These are phyloP conservation scores for Linnemannia schmuckeri DNA, from an alignment of 192 early-diverging fungal species.

Conservation along the genomic window DNA sequence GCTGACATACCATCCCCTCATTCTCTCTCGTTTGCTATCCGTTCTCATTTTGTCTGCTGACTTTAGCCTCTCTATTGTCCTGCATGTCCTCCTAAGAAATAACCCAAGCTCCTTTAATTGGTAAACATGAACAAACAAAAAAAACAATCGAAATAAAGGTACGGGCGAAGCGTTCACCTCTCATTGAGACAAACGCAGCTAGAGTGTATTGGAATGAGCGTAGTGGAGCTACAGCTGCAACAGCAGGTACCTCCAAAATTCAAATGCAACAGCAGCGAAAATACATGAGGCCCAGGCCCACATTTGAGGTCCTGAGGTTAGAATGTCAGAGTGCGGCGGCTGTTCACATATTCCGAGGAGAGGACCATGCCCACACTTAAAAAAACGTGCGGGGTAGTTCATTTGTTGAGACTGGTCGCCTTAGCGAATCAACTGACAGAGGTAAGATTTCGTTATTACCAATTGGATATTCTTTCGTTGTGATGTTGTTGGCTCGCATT, in stretches of 20 bases:
- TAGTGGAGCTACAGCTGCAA: not conserved
- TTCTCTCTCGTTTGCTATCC: not conserved
- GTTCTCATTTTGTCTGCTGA: not conserved
- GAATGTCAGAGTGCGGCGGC: not conserved
- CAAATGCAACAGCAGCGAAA: not conserved
- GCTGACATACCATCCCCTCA: not conserved
- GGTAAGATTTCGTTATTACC: not conserved
- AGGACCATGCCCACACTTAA: not conserved
- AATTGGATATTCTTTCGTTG: not conserved
- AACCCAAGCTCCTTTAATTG: not conserved
- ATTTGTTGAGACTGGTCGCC: not conserved
- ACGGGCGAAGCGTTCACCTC: not conserved
- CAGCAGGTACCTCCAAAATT: not conserved
- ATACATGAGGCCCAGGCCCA: not conserved
- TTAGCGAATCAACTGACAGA: conserved; percentile 4
- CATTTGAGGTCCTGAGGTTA: not conserved
- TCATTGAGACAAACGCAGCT: not conserved
- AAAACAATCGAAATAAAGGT: not conserved
- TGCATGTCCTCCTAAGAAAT: not conserved
- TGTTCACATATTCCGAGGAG: not conserved
- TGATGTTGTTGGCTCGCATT: not conserved
- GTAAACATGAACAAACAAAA: not conserved
- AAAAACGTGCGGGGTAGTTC: conserved; percentile 4
- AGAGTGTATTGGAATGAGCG: not conserved
- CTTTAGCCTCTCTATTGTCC: not conserved